Percentiles rank a stretch among this genome's conserved stretches.
Conservation (phyloP, 2,329 filamentous ascomycete genomes). For the Myriosclerotinia duriaeana region DNA sequence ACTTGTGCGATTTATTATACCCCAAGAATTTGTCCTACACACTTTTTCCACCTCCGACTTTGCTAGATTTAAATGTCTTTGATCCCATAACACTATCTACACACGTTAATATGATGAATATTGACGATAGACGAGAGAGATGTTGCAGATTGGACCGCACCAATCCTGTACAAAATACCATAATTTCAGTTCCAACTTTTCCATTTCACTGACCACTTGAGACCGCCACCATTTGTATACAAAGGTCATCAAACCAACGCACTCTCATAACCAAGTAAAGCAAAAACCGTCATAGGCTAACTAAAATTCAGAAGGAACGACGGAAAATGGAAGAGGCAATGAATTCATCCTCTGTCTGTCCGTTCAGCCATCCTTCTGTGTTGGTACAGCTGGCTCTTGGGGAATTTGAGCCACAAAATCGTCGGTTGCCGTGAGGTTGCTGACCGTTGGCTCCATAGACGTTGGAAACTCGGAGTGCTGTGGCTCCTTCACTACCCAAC, state of each 20-base stretch:
- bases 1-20: neutral
- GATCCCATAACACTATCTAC: neutral
- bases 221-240: neutral
- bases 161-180: neutral
- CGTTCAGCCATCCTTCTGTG: neutral
- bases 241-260: neutral
- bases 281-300: neutral
- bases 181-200: neutral
- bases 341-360: neutral
- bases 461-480: conserved; percentile 30
- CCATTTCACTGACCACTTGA: neutral
- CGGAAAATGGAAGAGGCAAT: neutral
- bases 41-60: neutral
- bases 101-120: neutral
- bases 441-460: conserved; percentile 31
- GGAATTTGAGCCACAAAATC: conserved; percentile 18
- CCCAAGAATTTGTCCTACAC: neutral
- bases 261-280: neutral
- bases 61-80: neutral
- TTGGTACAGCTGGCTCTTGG: neutral
- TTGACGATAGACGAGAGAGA: neutral
- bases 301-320: neutral
- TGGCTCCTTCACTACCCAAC: conserved; percentile 37
- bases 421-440: conserved; percentile 29
- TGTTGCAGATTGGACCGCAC: neutral